Percentiles rank a stretch among this genome's conserved stretches.
phyloP scores from a whole-genome alignment of 805 yeast genomes.

The Blastobotrys robertii region DNA sequence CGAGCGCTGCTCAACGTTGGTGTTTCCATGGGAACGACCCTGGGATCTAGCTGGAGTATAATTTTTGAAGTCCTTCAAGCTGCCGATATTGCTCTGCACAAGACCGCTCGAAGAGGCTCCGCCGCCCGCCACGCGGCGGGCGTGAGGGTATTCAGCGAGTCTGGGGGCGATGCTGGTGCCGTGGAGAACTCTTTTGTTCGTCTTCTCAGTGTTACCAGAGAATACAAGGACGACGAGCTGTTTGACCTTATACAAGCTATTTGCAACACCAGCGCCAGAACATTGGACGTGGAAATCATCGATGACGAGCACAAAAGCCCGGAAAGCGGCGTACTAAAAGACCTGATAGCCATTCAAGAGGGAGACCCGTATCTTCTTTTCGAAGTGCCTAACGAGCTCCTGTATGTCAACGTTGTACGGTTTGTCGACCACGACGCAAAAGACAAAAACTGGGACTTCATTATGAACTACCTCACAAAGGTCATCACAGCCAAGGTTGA shows the following conservation, averaged over 20 bases:
- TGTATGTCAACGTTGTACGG: slow-evolving; percentile 42
- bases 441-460: slow-evolving; percentile 37
- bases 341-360: background rate
- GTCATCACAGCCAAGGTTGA: slow-evolving; percentile 38
- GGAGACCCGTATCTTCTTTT: slow-evolving; percentile 35
- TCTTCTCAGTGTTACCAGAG: slow-evolving; percentile 50
- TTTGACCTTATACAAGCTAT: slow-evolving; percentile 35
- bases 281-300: slow-evolving; percentile 1
- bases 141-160: no score
- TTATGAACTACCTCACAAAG: slow-evolving; percentile 38
- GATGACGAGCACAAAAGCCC: background rate
- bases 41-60: slow-evolving; percentile 57
- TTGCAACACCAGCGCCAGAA: slow-evolving; percentile 5
- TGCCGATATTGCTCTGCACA: slow-evolving; percentile 17
- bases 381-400: slow-evolving; percentile 42
- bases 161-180: slow-evolving; percentile 22
- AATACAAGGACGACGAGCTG: slow-evolving; percentile 45
- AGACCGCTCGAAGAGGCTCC: background rate
- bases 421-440: slow-evolving; percentile 28
- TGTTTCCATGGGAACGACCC: slow-evolving; percentile 67
- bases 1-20: slow-evolving; percentile 73
- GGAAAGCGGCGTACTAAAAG: background rate
- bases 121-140: no score
- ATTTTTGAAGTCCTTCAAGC: slow-evolving; percentile 43
- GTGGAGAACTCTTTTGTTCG: slow-evolving; percentile 51